Conservation (phyloP, 495 filamentous ascomycete genomes). For the Tuber indicum region DNA sequence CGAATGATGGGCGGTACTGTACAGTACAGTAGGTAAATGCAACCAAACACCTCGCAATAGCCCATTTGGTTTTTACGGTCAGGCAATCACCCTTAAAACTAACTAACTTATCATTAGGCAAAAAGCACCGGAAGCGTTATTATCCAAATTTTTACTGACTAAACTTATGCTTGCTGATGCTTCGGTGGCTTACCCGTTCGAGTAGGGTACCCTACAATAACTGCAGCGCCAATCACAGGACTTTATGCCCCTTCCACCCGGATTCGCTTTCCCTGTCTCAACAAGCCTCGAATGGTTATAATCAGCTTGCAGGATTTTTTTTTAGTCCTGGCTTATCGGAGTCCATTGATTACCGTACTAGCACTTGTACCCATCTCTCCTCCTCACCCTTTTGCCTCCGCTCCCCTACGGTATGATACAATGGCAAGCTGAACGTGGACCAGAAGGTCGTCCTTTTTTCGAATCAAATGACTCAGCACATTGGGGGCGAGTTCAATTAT, state of each 20-base stretch:
- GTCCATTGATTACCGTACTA: not conserved
- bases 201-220: not conserved
- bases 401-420: not conserved
- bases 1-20: not conserved
- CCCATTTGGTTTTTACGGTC: not conserved
- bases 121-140: not conserved
- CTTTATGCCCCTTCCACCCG: not conserved
- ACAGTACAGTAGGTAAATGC: too few relatives aligned
- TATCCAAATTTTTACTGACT: not conserved
- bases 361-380: not conserved
- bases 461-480: not conserved
- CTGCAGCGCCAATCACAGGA: not conserved
- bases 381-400: not conserved
- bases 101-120: not conserved
- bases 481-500: not conserved
- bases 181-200: not conserved
- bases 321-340: not conserved
- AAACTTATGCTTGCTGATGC: not conserved
- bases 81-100: not conserved
- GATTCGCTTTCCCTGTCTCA: not conserved
- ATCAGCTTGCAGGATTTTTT: not conserved
- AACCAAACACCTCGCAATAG: not conserved
- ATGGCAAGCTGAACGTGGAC: not conserved
- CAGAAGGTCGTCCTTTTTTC: not conserved
- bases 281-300: not conserved